Base-by-base conservation (phyloP, 208 protist species). In the Trypanosoma caninum region DNA sequence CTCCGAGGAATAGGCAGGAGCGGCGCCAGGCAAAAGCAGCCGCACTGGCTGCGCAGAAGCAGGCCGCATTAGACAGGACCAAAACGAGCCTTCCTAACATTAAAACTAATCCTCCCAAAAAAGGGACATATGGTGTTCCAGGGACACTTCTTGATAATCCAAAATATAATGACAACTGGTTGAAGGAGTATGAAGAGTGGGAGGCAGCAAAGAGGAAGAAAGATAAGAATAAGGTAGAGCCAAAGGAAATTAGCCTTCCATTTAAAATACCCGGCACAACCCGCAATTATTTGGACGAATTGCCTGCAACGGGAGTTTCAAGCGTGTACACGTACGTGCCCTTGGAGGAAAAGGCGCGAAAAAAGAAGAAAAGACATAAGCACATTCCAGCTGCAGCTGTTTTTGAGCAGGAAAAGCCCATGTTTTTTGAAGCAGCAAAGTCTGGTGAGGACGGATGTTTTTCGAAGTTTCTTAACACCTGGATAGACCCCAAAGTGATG, bases 101-200 rank as follows among this genome's bases (percentile, higher is more conserved):
- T 61, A 90, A 87, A 51, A 92, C 88, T 8, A 76, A 74, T 33
- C 85, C 72, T 0, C 6, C 67, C 1, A 92, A 92, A 69, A 95
- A 91, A 72, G 88, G 88, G 33, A 92, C 85, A 10, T 95, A 91
- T 58, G 88, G 88, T 50, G 66, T 71, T 31, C 76, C 82, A 2
- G 88, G 88, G 13, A 51, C 78, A 44, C 67, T 91, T 22, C 74
- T 95, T 22, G 66, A 71, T 37, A 83, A 81, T 46, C 58, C 67
- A 20, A 47, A 61, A 18, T 91, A 92, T 72, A 81, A 89, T 69
- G 79, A 91, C 16, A 76, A 84, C 59, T 87, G 77, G 83, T 42
- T 41, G 14, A 22, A 59, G 35, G 61, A 75, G 11, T 41, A 51
- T 18, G 53, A 75, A 20, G 56, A 66, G 14, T 45, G 20, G 34